Evolutionary conservation across 257 asterid genomes (phyloP).

Genomic region (Fraxinus anomala): DNA sequence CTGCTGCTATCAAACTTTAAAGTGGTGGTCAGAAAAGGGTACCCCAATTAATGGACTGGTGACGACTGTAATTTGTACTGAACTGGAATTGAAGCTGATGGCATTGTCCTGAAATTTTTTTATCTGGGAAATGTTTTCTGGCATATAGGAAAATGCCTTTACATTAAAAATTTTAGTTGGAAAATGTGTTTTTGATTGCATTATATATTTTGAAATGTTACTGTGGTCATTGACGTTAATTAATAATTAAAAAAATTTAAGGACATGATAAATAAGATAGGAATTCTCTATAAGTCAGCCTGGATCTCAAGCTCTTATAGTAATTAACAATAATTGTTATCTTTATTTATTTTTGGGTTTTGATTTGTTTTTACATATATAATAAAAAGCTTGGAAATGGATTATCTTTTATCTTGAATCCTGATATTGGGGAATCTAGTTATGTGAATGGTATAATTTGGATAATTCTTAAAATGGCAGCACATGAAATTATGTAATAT

Average conservation of each 20-base stretch:
- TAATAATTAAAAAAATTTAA: neutral
- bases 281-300: neutral
- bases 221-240: neutral
- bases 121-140: neutral
- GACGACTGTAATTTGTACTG: neutral
- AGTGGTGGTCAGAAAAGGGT: neutral
- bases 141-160: neutral
- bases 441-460: neutral
- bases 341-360: no score
- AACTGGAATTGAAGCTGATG: neutral
- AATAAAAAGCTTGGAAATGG: neutral
- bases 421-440: neutral
- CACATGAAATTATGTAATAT: neutral
- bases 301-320: neutral
- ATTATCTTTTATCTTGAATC: neutral
- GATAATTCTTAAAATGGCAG: neutral
- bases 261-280: neutral
- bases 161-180: neutral
- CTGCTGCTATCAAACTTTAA: neutral
- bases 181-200: neutral
- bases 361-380: no score
- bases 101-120: neutral
- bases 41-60: neutral
- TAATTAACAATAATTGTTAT: neutral
- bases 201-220: neutral